A percentile compares a stretch with the other conserved stretches of the same genome.
Evolutionary conservation across 345 rosid species (phyloP).

Genomic region (Noccaea bulbosa): DNA sequence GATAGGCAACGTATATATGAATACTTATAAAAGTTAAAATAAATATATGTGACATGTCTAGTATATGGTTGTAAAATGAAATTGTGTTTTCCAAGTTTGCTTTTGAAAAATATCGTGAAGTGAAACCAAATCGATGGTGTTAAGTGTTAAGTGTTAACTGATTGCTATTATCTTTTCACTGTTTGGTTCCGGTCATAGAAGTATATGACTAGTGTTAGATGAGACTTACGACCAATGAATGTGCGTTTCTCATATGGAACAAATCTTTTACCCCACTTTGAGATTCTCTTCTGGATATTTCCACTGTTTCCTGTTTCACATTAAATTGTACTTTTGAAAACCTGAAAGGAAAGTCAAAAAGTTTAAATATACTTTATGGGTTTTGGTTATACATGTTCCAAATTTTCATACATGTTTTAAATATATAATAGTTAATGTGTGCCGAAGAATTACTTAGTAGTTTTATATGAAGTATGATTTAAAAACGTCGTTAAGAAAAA

Average conservation of each 20-base stretch:
- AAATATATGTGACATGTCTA: no score
- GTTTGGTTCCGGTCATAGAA: neutral
- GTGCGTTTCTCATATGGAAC: conserved; percentile 38
- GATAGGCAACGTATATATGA: neutral
- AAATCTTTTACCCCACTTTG: conserved; percentile 34
- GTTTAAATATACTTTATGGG: neutral
- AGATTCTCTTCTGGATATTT: conserved; percentile 37
- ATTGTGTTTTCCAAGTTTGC: no score
- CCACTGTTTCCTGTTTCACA: conserved; percentile 37
- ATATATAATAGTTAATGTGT: neutral
- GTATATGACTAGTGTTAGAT: neutral
- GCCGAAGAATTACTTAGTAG: neutral
- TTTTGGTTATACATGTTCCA: neutral
- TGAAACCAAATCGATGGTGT: no score
- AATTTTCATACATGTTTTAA: neutral
- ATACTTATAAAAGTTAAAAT: no score
- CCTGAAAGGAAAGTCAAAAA: neutral
- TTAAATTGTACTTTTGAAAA: neutral
- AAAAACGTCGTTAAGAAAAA: neutral
- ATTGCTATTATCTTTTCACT: no score
- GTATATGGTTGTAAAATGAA: no score
- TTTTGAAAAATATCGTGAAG: no score
- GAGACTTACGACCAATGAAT: conserved; percentile 35
- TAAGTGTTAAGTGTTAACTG: no score
- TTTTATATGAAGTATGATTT: neutral